These are phyloP conservation scores for Clavispora fructus DNA, from an alignment of 805 yeast genomes.

Conservation along the genomic window DNA sequence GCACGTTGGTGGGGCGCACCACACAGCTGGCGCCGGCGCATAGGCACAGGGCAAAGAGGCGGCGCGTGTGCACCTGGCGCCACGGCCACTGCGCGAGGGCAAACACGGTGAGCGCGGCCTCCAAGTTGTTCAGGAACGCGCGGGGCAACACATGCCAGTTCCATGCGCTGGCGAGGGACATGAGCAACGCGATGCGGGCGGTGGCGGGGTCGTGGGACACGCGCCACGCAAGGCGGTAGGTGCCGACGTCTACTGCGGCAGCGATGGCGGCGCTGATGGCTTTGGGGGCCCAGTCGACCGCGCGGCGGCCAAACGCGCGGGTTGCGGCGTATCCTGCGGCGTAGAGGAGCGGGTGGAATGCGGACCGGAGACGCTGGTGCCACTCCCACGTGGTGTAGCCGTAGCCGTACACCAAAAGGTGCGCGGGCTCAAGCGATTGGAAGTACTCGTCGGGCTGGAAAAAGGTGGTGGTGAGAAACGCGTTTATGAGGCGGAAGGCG, in stretches of 20 bases:
- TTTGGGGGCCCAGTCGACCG: slow-evolving; percentile 56
- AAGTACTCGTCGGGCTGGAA: slow-evolving; percentile 97
- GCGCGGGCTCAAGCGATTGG: slow-evolving; percentile 94
- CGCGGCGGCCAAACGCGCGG: slow-evolving; percentile 15
- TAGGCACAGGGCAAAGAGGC: slow-evolving; percentile 33
- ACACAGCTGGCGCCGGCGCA: slow-evolving; percentile 62
- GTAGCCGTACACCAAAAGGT: slow-evolving; percentile 61
- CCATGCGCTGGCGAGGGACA: slow-evolving; percentile 64
- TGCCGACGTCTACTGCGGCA: slow-evolving; percentile 62
- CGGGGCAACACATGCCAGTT: slow-evolving; percentile 79
- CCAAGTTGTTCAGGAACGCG: slow-evolving; percentile 81
- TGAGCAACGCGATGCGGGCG: slow-evolving; percentile 39
- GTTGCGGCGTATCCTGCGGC: slow-evolving; percentile 35
- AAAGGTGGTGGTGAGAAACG: slow-evolving; percentile 61
- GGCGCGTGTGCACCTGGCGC: slow-evolving; percentile 21
- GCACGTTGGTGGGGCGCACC: slow-evolving; percentile 77
- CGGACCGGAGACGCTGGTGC: slow-evolving; percentile 68
- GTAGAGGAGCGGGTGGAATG: slow-evolving; percentile 73
- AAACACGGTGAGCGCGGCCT: slow-evolving; percentile 60
- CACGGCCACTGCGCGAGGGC: slow-evolving; percentile 75
- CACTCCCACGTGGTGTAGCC: slow-evolving; percentile 96
- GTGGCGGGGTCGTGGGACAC: slow-evolving; percentile 28
- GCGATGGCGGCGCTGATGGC: slow-evolving; percentile 65
- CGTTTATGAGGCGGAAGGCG: slow-evolving; percentile 52
- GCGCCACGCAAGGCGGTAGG: slow-evolving; percentile 42